phyloP scores from a whole-genome alignment of 2,329 filamentous ascomycete species.

The Colletotrichum aenigma region DNA sequence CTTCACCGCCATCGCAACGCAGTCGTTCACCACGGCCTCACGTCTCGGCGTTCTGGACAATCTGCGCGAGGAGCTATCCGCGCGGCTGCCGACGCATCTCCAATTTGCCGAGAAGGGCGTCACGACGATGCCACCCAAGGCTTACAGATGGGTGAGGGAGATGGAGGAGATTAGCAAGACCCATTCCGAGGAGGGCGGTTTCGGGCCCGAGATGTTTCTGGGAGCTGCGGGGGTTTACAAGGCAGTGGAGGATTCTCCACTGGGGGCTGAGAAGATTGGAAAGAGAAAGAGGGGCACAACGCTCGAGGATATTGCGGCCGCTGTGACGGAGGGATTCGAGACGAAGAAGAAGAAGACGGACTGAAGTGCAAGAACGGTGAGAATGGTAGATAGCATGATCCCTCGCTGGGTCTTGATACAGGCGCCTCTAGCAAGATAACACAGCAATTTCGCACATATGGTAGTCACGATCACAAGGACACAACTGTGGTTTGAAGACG shows the following conservation, averaged over 20 bases:
- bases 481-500: not conserved
- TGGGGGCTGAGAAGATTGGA: slow-evolving; percentile 64
- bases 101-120: slow-evolving; percentile 54
- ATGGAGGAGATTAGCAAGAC: slow-evolving; percentile 78
- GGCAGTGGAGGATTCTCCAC: slow-evolving; percentile 62
- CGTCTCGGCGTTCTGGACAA: slow-evolving; percentile 65
- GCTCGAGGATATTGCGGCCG: slow-evolving; percentile 59
- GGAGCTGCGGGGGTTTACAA: slow-evolving; percentile 67
- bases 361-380: not conserved
- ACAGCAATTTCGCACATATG: not conserved
- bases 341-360: slow-evolving; percentile 45
- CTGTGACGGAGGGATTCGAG: slow-evolving; percentile 51
- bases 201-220: slow-evolving; percentile 58
- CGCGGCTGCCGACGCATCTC: slow-evolving; percentile 51
- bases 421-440: not conserved
- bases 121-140: slow-evolving; percentile 71
- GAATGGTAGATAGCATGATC: not conserved
- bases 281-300: slow-evolving; percentile 60
- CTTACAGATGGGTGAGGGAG: slow-evolving; percentile 78
- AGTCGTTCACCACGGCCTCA: slow-evolving; percentile 73
- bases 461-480: not conserved
- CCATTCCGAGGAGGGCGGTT: slow-evolving; percentile 69
- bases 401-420: not conserved
- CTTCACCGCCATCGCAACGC: slow-evolving; percentile 71
- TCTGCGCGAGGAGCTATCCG: slow-evolving; percentile 59